Evolutionary conservation across 306 rosid species (phyloP), one percentile per base, ranked within the genome.

Genomic region (Herpetospermum pedunculosum): DNA sequence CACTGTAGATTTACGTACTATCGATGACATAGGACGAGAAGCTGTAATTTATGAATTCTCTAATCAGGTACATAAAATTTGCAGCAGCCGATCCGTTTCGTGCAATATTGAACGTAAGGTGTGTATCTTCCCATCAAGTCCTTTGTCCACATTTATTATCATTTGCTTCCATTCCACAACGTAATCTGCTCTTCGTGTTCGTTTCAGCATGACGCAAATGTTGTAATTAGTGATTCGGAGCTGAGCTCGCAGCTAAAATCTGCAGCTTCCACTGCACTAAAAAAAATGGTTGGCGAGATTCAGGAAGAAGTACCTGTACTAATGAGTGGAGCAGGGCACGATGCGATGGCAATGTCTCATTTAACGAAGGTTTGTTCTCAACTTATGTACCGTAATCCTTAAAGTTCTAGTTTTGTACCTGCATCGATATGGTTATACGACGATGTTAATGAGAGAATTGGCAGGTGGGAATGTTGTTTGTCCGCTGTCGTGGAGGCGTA

Each of bases 281-380:
- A 80, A 77, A 87, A 80, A 74, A 84, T 89, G 92, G 83, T 83
- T n/a, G 89, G 87, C 68, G 92, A 87, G 72, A 84, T 89, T 76
- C 88, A 81, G 72, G 92, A 82, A 35, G 87, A 94, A 75, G 81
- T 91, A 23, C 97, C 97, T 18, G 73, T 82, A 40, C 70, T 94
- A 64, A 94, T 89, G 95, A 94, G 98, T 77, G 97, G 97, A 59
- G 98, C 98, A 26, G 97, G 97, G 14, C 98, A 91, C 41, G 98
- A 94, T 81, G 95, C 97, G 29, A 94, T 94, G 98, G 97, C 96
- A 43, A 86, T 94, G 80, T 89, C 97, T 73, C 96, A 78, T 82
- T 83, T 94, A 68, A 91, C 98, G 7, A 91, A 89, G 97, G 98
- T 86, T 73, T 75, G 62, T 67, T 80, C 72, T 58, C 48, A 52